Base-by-base conservation (phyloP, 2,329 filamentous ascomycete species). In the Fusarium nodosum region DNA sequence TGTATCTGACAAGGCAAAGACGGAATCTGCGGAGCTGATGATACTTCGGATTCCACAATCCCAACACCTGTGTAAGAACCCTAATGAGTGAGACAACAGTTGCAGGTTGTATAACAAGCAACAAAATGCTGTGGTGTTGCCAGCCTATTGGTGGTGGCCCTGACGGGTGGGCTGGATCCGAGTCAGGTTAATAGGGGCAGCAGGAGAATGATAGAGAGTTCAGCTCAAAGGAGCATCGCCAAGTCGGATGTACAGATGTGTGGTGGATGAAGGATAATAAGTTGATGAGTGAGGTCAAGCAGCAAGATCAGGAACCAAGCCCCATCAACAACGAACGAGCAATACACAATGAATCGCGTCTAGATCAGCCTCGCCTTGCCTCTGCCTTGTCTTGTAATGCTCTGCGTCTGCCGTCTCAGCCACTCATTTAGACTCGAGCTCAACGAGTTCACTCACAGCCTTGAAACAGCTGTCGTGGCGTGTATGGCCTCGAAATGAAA, bases 321-420 rank as follows among this genome's bases (percentile, higher is more conserved):
- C 72, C 65, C 72, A 73, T 74, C 64, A 72, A 39, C 72, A 69
- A 39, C 72, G 69, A 69, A 39, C 72, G 69, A 72, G 62, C 41
- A 62, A 42, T 48, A 62, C 60, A 66, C 65, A 62, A 63, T 46
- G 50, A 45, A 59, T 56, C 59, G 72, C 68, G 72, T 63, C 50
- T 55, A 55, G 46, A 38, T 56, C 46, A 54, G 44, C 45, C 51
- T 58, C 31, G 33, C 24, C 33, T 51, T 6, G 60, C 50, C 53
- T 54, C 28, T 30, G 34, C 10, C 34, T 38, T 39, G 36, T 39
- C 46, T 34, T n/a, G 59, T 60, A 56, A 39, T 22, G 36, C n/a
- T 46, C 65, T 61, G 55, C 47, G 53, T 54, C 38, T 50, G 48
- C 53, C 54, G 41, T 60, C 60, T 58, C 60, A 54, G 59, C 55